Evolutionary conservation across 495 filamentous ascomycete genomes (phyloP), one percentile per base, ranked within the genome.

Genomic region (Pyrenopolyporus hunteri): DNA sequence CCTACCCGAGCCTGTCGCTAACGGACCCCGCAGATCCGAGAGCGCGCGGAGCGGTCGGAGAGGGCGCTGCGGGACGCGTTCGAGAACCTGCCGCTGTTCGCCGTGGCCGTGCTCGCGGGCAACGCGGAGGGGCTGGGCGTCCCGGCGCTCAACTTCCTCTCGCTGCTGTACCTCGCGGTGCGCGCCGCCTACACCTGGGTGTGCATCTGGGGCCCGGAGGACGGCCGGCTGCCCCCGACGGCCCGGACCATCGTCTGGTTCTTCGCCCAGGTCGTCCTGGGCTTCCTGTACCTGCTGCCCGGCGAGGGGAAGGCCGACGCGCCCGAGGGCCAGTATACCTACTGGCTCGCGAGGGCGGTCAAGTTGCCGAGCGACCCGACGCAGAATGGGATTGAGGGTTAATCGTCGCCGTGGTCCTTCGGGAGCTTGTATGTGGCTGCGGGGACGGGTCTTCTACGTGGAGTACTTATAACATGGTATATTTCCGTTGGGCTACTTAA

Each of bases 141-240:
- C 1, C 7, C 3, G 6, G 28, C 31, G 9, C 40, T 45, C 13
- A 56, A 56, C 14, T 1, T 46, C 6, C 17, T 19, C 31, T 29
- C 45, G 11, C 17, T 43, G 4, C 11, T 13, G 1, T 50, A 51
- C n/a, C 2, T 59, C 7, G 1, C n/a, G 1, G 6, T 36, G 14
- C 11, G 56, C 26, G 2, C 37, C 11, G 0, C 17, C 13, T 59
- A 44, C 13, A 59, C 7, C 2, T 59, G 46, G 46, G 31, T 45
- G 6, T 59, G 36, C 19, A 51, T 59, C 37, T 35, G 17, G 19
- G 56, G 56, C 3, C 37, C 35, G 10, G 46, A 44, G 25, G 17
- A 36, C 4, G 1, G 4, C 2, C 25, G 22, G 19, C 0, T 59
- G 4, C 39, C 8, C n/a, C 7, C 9, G 2, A 0, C 20, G 0